Evolutionary conservation across 495 filamentous ascomycete genomes (phyloP), one percentile per base, ranked within the genome.

Genomic region (Tetracladium setigerum): DNA sequence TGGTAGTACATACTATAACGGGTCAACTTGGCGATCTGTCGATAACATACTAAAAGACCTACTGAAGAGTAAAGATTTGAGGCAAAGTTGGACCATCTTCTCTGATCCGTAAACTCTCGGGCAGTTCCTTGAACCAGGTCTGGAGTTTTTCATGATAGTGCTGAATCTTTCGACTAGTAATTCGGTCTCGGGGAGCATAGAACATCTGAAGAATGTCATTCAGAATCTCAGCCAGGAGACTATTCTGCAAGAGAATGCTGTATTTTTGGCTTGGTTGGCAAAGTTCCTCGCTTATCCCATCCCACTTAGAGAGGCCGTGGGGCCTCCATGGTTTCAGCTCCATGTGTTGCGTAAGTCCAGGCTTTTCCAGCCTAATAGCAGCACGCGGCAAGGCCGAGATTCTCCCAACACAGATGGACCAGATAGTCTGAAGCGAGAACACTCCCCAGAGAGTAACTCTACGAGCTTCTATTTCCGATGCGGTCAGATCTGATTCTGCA

Each of bases 401-500:
- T 18, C 69, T 53, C 4, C 70, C 70, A 38, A 69, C 59, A 41
- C 62, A 62, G 6, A 72, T 56, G 1, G 66, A 61, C 61, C 67
- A 71, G 8, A 54, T 49, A 58, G 63, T 67, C 34, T 74, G 68
- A 6, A 70, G 47, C 7, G 55, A 57, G 52, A 65, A 73, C 36
- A 58, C 57, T 5, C 62, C 70, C 70, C 70, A 74, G 35, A 74
- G 71, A 0, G 70, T 74, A 19, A 69, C 61, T 31, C 60, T 67
- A 4, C 70, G 63, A 18, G 61, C 67, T 41, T 71, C 65, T n/a
- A 65, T 51, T 18, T 74, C 69, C 1, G 59, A 50, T 8, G 49
- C 24, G 4, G 55, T 59, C 33, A 71, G 36, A 35, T 49, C 47
- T 4, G 55, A 41, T 1, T 44, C 32, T 7, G 50, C 41, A 16